These are phyloP conservation scores for Scenedesmus sp. DNA, from an alignment of 163 green algal genomes.

Conservation along the genomic window DNA sequence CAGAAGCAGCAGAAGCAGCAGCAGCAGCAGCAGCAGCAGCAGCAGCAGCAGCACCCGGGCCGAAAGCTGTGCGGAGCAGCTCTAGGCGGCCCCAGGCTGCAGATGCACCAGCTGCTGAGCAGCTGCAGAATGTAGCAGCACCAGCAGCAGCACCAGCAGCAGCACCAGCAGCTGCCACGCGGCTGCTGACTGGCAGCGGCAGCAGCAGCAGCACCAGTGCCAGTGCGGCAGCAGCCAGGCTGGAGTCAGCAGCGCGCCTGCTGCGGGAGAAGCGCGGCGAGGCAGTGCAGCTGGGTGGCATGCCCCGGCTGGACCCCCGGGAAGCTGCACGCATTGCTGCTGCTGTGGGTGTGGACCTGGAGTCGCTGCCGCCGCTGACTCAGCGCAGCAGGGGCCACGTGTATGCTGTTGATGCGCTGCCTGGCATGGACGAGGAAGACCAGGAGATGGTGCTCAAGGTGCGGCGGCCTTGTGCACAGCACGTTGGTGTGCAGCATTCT, in stretches of 20 bases:
- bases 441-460: slow-evolving; percentile 49
- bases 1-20: not conserved
- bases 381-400: not conserved
- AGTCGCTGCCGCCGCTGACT: slow-evolving; percentile 25
- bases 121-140: not conserved
- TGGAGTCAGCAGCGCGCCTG: not conserved
- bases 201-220: slow-evolving; percentile 40
- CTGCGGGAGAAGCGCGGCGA: not conserved
- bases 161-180: no score
- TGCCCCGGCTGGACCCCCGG: not conserved
- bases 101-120: not conserved
- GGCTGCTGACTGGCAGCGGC: no score
- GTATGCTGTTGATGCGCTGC: slow-evolving; percentile 37
- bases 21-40: slow-evolving; percentile 30
- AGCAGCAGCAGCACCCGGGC: not conserved
- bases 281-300: not conserved
- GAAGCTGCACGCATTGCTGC: slow-evolving; percentile 35
- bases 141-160: slow-evolving; percentile 36
- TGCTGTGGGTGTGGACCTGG: slow-evolving; percentile 36
- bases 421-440: not conserved
- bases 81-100: not conserved
- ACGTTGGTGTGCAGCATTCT: not conserved
- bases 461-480: not conserved
- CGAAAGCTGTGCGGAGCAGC: not conserved
- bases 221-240: not conserved